phyloP scores from a whole-genome alignment of 257 asterid genomes.

The Scutellaria minor region DNA sequence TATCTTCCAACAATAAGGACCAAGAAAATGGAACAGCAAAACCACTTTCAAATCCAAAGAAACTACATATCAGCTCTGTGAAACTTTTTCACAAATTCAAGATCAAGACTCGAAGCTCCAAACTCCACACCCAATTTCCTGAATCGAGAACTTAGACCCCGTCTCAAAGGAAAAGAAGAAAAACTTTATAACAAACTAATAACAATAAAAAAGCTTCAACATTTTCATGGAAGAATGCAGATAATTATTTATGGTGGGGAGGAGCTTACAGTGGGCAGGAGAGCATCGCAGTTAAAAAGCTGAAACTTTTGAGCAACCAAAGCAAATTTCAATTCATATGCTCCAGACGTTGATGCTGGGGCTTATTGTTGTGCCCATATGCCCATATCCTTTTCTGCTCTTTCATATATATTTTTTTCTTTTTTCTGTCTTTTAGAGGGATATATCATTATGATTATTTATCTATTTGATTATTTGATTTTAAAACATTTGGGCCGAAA shows the following conservation, averaged over 20 bases:
- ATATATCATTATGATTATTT: not conserved
- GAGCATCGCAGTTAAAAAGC: constrained; percentile 47
- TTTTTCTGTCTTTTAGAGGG: not conserved
- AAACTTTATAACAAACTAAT: not conserved
- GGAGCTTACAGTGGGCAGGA: constrained; percentile 55
- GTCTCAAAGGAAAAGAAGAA: not conserved
- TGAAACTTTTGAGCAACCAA: not conserved
- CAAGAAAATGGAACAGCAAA: not conserved
- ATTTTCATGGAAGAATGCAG: not conserved
- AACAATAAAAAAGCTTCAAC: not conserved
- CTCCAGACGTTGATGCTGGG: not conserved
- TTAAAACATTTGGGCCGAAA: too few species aligned
- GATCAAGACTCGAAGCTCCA: constrained; percentile 9
- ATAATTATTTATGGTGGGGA: not conserved
- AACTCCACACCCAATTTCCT: not conserved
- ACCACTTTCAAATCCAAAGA: not conserved
- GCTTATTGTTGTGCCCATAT: not conserved
- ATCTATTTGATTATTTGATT: too few species aligned
- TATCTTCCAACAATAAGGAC: not conserved
- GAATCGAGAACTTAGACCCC: not conserved
- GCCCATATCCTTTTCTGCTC: not conserved
- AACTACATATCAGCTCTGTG: constrained; percentile 10
- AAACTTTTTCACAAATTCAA: constrained; percentile 5
- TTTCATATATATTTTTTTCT: not conserved
- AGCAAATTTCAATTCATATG: not conserved